Percentiles rank a stretch among this genome's conserved stretches.
These are phyloP conservation scores for Schizothecium vesticola DNA, from an alignment of 495 filamentous ascomycete genomes.

Conservation along the genomic window DNA sequence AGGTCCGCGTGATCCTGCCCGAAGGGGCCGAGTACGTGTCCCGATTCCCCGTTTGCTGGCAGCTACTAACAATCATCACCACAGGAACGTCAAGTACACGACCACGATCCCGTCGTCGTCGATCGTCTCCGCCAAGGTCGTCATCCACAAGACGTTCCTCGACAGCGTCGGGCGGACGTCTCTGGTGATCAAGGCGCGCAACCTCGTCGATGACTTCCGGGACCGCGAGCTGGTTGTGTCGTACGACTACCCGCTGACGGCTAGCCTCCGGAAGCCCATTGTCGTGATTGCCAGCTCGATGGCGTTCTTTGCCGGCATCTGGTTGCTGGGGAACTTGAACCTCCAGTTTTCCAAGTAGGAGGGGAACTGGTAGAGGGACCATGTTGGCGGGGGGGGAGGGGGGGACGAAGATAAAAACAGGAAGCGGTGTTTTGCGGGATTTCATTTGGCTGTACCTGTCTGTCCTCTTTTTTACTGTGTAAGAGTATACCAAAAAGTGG, in stretches of 20 bases:
- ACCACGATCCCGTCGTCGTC: constrained; percentile 56
- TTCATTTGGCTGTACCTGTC: not conserved
- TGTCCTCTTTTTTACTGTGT: not conserved
- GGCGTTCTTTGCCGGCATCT: constrained; percentile 67
- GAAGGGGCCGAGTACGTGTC: constrained; percentile 80
- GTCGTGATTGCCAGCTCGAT: constrained; percentile 71
- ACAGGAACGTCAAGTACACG: constrained; percentile 62
- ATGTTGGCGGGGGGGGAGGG: not conserved
- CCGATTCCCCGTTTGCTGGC: not conserved
- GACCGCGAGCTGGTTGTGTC: constrained; percentile 76
- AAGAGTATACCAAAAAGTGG: constrained; percentile 5
- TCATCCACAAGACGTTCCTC: constrained; percentile 69
- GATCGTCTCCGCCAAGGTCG: constrained; percentile 50
- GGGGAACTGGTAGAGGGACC: not conserved
- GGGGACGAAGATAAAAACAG: not conserved
- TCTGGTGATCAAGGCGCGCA: constrained; percentile 72
- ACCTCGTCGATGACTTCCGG: constrained; percentile 81
- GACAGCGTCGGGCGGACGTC: constrained; percentile 87
- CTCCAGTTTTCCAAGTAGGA: constrained; percentile 34
- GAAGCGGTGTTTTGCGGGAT: constrained; percentile 1
- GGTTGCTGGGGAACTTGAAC: constrained; percentile 72
- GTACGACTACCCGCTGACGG: constrained; percentile 77
- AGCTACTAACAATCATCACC: not conserved
- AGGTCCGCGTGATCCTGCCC: constrained; percentile 77
- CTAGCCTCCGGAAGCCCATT: constrained; percentile 78